phyloP scores from a whole-genome alignment of 2,329 filamentous ascomycete genomes.

The Sclerotinia borealis region DNA sequence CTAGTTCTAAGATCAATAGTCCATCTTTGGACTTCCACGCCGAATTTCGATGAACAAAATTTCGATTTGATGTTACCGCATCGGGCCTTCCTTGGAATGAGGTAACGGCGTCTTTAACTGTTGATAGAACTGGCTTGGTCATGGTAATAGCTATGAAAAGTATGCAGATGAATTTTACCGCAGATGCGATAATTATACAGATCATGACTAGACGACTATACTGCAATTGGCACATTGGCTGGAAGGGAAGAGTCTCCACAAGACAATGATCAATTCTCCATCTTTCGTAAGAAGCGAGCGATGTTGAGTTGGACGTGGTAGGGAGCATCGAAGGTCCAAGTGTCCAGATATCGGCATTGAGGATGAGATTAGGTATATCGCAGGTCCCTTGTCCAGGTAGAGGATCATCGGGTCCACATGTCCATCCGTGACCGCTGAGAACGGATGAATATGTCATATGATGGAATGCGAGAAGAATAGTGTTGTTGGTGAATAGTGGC shows the following conservation, averaged over 20 bases:
- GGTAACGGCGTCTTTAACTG: slow-evolving; percentile 34
- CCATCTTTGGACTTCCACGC: slow-evolving; percentile 16
- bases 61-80: slow-evolving; percentile 24
- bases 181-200: not conserved
- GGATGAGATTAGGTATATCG: slow-evolving; percentile 16
- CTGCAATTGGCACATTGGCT: slow-evolving; percentile 19
- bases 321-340: slow-evolving; percentile 10
- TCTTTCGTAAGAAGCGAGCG: slow-evolving; percentile 7
- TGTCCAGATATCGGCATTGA: slow-evolving; percentile 18
- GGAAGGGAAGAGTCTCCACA: slow-evolving; percentile 11
- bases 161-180: slow-evolving; percentile 1
- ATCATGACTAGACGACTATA: slow-evolving; percentile 13
- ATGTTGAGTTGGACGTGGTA: not conserved
- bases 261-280: slow-evolving; percentile 24
- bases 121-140: slow-evolving; percentile 26
- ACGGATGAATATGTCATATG: slow-evolving; percentile 20
- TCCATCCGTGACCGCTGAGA: slow-evolving; percentile 22
- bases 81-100: slow-evolving; percentile 34
- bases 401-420: slow-evolving; percentile 19
- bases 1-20: not conserved
- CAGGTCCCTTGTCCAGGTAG: slow-evolving; percentile 19
- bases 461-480: slow-evolving; percentile 18
- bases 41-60: slow-evolving; percentile 23
- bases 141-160: slow-evolving; percentile 15
- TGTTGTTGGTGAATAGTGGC: slow-evolving; percentile 13